Base-by-base conservation (phyloP, 305 asterid genomes). In the Nicotiana rustica region DNA sequence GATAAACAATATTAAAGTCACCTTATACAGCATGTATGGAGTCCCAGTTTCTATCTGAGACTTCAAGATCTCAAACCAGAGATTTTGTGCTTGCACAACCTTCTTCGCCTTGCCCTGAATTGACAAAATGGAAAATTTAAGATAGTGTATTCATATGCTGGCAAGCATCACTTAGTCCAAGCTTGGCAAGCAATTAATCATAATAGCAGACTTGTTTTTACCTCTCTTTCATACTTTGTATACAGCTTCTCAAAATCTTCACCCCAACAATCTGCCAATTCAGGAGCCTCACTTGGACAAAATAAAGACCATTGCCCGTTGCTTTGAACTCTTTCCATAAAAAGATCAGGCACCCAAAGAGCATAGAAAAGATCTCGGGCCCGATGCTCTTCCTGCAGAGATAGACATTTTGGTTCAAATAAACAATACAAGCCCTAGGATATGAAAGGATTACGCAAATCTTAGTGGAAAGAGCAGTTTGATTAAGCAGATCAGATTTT, bases 201-300 rank as follows among this genome's bases (percentile, higher is more conserved):
- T 12, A 56, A 13, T 31, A 2, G 19, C 10, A 15, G 25, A 80
- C 14, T 14, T 73, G 29, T 15, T 17, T 62, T 52, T 85, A 94
- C 99, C 97, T 91, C 89, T 86, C 85, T 87, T 86, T 96, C 99
- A 70, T 96, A 96, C 78, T 84, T 82, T 10, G 88, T 66, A 85
- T 96, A 96, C 44, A 96, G 86, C 61, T 91, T 90, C 86, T 89
- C 97, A 91, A 96, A 96, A 80, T 96, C 98, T 79, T 88, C 92
- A 82, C 98, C 99, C 99, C 98, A 96, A 85, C 97, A 92, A 92
- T 96, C 99, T 85, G 98, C 98, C 85, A 96, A 86, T 7, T 98
- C 98, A 38, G 98, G 99, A 67, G 98, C 79, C 89, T 96, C 98
- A 70, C 77, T 92, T 75, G 98, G 99, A 89, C 99, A 96, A 87